These are phyloP conservation scores for Ophiocordyceps australis DNA, from an alignment of 2,329 filamentous ascomycete genomes.

Conservation along the genomic window DNA sequence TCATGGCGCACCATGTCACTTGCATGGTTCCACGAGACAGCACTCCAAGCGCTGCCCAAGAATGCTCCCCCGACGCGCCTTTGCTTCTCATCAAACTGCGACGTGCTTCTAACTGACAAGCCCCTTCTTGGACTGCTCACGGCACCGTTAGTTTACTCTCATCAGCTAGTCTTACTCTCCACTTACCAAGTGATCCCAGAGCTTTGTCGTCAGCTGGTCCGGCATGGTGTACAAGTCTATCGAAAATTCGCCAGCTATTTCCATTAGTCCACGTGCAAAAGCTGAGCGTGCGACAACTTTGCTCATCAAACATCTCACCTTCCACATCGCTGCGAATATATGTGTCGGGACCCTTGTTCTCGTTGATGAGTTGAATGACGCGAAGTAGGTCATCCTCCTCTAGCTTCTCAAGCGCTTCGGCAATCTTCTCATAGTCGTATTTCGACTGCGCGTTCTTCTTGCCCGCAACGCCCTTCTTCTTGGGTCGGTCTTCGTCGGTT, in stretches of 20 bases:
- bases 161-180: background rate
- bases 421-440: slow-evolving; percentile 88
- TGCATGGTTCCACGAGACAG: no score
- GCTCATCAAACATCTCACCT: no score
- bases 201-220: slow-evolving; percentile 72
- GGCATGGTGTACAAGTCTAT: slow-evolving; percentile 97
- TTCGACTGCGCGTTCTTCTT: slow-evolving; percentile 68
- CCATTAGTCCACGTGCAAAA: no score
- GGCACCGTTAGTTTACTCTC: background rate
- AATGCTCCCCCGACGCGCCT: no score
- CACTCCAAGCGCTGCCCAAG: no score
- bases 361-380: slow-evolving; percentile 95
- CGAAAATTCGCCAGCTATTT: slow-evolving; percentile 94
- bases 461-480: slow-evolving; percentile 43
- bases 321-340: slow-evolving; percentile 97
- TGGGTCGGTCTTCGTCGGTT: slow-evolving; percentile 43
- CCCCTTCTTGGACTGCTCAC: slow-evolving; percentile 22
- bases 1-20: no score
- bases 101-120: slow-evolving; percentile 14
- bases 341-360: slow-evolving; percentile 85
- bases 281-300: no score
- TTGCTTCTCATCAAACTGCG: no score
- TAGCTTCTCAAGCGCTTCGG: slow-evolving; percentile 75
- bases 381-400: slow-evolving; percentile 85
- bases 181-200: slow-evolving; percentile 69